Base-by-base conservation (phyloP, 352 stramenopile genomes). In the Saprolegnia diclina region DNA sequence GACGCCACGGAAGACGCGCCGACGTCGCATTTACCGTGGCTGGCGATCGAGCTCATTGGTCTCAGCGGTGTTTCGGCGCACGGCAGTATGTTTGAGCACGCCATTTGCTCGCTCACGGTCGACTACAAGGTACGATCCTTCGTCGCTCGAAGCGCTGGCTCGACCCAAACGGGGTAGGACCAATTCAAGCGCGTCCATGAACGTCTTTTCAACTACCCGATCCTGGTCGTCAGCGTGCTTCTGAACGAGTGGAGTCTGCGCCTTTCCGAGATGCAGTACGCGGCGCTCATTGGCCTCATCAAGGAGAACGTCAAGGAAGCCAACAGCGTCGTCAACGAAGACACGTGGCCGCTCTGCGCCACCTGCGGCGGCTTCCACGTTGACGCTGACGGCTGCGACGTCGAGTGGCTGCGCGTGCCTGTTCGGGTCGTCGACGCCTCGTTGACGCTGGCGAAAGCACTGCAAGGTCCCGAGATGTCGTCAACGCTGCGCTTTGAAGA, bases 231-330 rank as follows among this genome's bases (percentile, higher is more conserved):
- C 1, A 84, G 79, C 67, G 56, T 95, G 56, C 81, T 76, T 13
- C 29, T 95, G 45, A 94, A 94, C 37, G 87, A 95, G 57, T 71
- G 93, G 29, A 94, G 82, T 59, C 73, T 95, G 24, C 80, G 80
- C 24, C 75, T 81, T 16, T 79, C 67, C 0, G 69, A 74, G 19
- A 77, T 89, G 32, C 84, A 94, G 67, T 95, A 94, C 65, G 75
- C 64, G 18, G 87, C 77, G 7, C 72, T 94, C 10, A 70, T 94
- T 37, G 85, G 83, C n/a, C 80, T 89, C 57, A 91, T 94, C 29
- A 93, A 88, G 57, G 87, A 95, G 55, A 95, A 95, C 52, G 92
- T 95, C 73, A 83, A 87, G 45, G 87, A 95, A 72, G 73, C 85
- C 9, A 89, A 83, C 1, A 81, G 74, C 22, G 77, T 88, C 56